Conservation (phyloP, 1,139 yeast species). For the Arxiozyma slooffiae region DNA sequence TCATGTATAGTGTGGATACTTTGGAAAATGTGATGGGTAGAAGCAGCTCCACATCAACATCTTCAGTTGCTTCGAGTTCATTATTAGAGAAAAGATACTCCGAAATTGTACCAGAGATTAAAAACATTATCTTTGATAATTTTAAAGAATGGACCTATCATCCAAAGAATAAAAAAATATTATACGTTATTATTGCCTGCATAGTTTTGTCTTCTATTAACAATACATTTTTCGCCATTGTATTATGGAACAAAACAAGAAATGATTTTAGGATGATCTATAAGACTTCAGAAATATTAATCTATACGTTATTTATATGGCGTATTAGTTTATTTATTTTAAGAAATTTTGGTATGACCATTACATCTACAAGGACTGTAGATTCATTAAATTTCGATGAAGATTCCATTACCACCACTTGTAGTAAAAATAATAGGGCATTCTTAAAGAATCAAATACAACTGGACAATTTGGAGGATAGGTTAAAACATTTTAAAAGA, state of each 20-base stretch:
- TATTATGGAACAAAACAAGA: slow-evolving; percentile 9
- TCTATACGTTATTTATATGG: slow-evolving; percentile 15
- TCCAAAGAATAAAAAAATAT: background rate
- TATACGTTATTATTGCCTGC: slow-evolving; percentile 4
- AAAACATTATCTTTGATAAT: background rate
- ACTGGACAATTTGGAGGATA: slow-evolving; percentile 5
- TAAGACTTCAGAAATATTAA: slow-evolving; percentile 12
- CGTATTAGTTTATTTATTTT: slow-evolving; percentile 16
- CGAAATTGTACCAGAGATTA: background rate
- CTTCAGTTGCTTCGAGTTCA: background rate
- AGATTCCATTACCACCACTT: background rate
- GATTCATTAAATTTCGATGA: slow-evolving; percentile 1
- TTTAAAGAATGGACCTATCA: background rate
- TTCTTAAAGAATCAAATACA: background rate
- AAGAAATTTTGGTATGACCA: slow-evolving; percentile 21
- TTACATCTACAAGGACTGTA: slow-evolving; percentile 13
- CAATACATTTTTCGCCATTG: slow-evolving; percentile 10
- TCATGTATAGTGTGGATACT: slow-evolving; percentile 1
- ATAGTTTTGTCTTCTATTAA: slow-evolving; percentile 3
- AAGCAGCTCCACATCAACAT: background rate
- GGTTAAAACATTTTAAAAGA: background rate
- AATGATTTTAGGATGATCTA: slow-evolving; percentile 7
- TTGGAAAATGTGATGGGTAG: slow-evolving; percentile 1
- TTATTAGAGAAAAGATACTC: background rate
- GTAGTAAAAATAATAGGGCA: background rate